Evolutionary conservation across 1,284 basidiomycete genomes (phyloP).

Genomic region (Boletus sp.): DNA sequence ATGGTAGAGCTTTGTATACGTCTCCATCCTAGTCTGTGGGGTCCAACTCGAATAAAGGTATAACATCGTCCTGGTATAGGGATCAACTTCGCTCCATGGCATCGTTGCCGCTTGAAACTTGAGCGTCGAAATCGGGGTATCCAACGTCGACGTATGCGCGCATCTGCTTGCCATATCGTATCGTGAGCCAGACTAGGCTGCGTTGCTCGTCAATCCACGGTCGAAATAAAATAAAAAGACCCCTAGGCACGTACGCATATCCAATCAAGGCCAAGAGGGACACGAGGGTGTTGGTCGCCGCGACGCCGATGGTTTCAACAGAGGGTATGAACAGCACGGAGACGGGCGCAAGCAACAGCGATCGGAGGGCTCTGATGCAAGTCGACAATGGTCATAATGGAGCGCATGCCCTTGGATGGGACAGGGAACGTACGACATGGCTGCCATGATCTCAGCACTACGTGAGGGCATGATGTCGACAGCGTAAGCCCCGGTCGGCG

Average conservation of each 20-base stretch:
- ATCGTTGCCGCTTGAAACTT: background rate
- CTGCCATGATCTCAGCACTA: slow-evolving; percentile 51
- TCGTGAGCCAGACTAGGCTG: slow-evolving; percentile 40
- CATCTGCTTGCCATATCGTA: slow-evolving; percentile 45
- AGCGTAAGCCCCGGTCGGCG: slow-evolving; percentile 49
- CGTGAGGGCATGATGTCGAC: slow-evolving; percentile 52
- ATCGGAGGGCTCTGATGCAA: slow-evolving; percentile 39
- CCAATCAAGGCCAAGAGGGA: slow-evolving; percentile 40
- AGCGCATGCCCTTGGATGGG: too few relatives aligned
- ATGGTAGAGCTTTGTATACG: too few relatives aligned
- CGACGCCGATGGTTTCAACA: slow-evolving; percentile 52
- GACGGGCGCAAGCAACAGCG: slow-evolving; percentile 31
- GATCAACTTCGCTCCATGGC: background rate
- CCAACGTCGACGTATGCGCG: slow-evolving; percentile 45
- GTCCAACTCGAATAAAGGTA: too few relatives aligned
- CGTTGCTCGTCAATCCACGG: background rate
- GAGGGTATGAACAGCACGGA: slow-evolving; percentile 34
- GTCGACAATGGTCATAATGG: too few relatives aligned
- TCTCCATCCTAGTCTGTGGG: too few relatives aligned
- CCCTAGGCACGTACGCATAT: slow-evolving; percentile 36
- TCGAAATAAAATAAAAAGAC: background rate
- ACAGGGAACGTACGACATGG: slow-evolving; percentile 33
- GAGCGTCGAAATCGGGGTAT: slow-evolving; percentile 28
- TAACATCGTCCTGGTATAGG: too few relatives aligned
- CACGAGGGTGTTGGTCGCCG: slow-evolving; percentile 41